Conservation (phyloP, 2,329 filamentous ascomycete species). For the Hymenoscyphus infarciens region DNA sequence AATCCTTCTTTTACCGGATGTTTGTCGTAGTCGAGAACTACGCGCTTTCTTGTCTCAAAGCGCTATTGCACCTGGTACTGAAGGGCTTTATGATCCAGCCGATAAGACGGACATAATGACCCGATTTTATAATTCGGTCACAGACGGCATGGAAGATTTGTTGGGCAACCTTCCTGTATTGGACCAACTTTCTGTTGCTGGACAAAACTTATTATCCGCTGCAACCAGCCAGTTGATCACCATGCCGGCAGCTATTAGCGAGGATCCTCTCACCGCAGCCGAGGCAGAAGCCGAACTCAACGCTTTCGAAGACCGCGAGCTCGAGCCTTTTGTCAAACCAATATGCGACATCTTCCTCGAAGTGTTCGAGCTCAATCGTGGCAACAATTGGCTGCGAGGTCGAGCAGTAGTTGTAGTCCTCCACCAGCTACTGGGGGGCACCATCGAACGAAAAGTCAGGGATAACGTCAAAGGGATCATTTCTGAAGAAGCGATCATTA, state of each 20-base stretch:
- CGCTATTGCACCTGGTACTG: slow-evolving; percentile 63
- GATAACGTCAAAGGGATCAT: slow-evolving; percentile 73
- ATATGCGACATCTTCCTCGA: slow-evolving; percentile 98
- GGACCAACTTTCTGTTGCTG: slow-evolving; percentile 88
- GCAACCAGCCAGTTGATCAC: slow-evolving; percentile 62
- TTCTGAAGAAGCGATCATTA: slow-evolving; percentile 74
- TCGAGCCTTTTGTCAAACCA: slow-evolving; percentile 95
- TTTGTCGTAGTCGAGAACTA: slow-evolving; percentile 89
- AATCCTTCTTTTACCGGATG: slow-evolving; percentile 81
- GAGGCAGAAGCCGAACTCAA: slow-evolving; percentile 94
- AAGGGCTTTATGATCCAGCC: slow-evolving; percentile 50
- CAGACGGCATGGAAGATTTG: slow-evolving; percentile 97
- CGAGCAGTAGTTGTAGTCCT: slow-evolving; percentile 93
- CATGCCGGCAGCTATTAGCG: slow-evolving; percentile 49
- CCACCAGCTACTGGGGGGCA: slow-evolving; percentile 91
- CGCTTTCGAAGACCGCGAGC: slow-evolving; percentile 84
- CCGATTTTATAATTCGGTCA: slow-evolving; percentile 91
- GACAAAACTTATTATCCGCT: slow-evolving; percentile 83
- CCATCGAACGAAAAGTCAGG: slow-evolving; percentile 91
- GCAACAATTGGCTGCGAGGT: slow-evolving; percentile 95
- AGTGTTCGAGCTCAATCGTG: slow-evolving; percentile 87
- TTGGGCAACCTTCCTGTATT: slow-evolving; percentile 92
- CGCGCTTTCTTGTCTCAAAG: slow-evolving; percentile 90
- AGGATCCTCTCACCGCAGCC: slow-evolving; percentile 51
- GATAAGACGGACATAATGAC: slow-evolving; percentile 86